A percentile compares a stretch with the other conserved stretches of the same genome.
Conservation (phyloP, 345 rosid genomes). For the Capsella bursapastoris region DNA sequence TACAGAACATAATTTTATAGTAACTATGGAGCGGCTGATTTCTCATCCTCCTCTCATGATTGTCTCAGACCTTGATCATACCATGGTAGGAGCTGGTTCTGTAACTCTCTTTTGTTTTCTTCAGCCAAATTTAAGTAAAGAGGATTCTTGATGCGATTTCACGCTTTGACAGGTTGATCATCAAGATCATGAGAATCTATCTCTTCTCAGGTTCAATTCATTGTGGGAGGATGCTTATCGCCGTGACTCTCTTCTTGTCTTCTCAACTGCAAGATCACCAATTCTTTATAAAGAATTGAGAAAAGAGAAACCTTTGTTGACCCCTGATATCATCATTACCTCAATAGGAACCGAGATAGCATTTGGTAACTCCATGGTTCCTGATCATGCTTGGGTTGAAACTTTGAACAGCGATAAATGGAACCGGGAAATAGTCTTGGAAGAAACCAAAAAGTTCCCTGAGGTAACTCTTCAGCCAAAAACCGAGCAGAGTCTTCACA, state of each 20-base stretch:
- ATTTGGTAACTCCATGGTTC: conserved; percentile 79
- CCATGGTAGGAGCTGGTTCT: conserved; percentile 66
- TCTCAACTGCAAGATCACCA: conserved; percentile 94
- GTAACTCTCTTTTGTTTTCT: background rate
- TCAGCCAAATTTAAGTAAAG: background rate
- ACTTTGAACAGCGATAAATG: conserved; percentile 73
- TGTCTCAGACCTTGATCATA: conserved; percentile 96
- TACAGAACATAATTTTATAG: conserved; percentile 17
- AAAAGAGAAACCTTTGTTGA: conserved; percentile 90
- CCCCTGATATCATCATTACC: conserved; percentile 92
- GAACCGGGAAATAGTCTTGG: conserved; percentile 68
- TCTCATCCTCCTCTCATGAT: conserved; percentile 81
- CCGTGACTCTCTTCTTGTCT: conserved; percentile 81
- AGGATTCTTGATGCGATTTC: conserved; percentile 29
- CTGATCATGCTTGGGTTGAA: conserved; percentile 89
- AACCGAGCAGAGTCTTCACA: conserved; percentile 87
- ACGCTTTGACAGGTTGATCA: conserved; percentile 78
- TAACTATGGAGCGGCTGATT: conserved; percentile 70
- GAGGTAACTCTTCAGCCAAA: conserved; percentile 92
- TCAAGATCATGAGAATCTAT: conserved; percentile 79
- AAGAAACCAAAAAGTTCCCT: conserved; percentile 81
- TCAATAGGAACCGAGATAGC: conserved; percentile 99
- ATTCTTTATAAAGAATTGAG: conserved; percentile 72
- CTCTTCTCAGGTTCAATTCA: conserved; percentile 89
- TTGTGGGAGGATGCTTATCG: conserved; percentile 87